Evolutionary conservation across 495 filamentous ascomycete species (phyloP), one percentile per base, ranked within the genome.

Genomic region (Penicillium parvum): DNA sequence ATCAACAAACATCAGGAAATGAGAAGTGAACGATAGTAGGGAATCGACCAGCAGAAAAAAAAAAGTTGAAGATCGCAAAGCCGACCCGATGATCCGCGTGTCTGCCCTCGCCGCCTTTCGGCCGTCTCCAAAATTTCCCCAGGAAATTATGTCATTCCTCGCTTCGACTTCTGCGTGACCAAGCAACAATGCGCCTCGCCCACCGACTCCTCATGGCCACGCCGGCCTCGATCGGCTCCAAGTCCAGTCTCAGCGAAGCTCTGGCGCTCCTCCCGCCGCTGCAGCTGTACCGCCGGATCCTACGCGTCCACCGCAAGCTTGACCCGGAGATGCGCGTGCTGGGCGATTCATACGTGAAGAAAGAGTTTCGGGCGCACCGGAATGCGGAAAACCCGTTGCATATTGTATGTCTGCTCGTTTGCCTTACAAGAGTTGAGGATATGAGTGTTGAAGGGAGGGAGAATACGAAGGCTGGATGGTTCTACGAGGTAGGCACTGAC

Each of bases 301-400:
- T 98, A 14, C 83, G 94, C 46, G 80, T 86, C 1, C 94, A 98
- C 65, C 78, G 92, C 35, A 84, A 85, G 47, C 69, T 98, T 12
- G 80, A 84, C 1, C 53, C 55, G 3, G 78, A 92, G 33, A 82
- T 86, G 81, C 78, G 92, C 16, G 30, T 95, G 3, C 65, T 98
- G 6, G 92, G 92, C 0, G 92, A 98, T 57, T 75, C 83, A 49
- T 98, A 95, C 66, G 71, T 97, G 56, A 96, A 90, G 69, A 77
- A 75, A 26, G 94, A 98, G 69, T 98, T 96, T 50, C 74, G 89
- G 35, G 81, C 81, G 5, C 92, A 97, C 59, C 68, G 73, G 37
- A 74, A 76, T 40, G 77, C 91, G 21, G 92, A 96, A 43, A 97
- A 97, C 55, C 94, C 94, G 1, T 76, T 86, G 28, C 90, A 96